Base-by-base conservation (phyloP, 75 land plant genomes). In the Pseudotsuga menziesii region DNA sequence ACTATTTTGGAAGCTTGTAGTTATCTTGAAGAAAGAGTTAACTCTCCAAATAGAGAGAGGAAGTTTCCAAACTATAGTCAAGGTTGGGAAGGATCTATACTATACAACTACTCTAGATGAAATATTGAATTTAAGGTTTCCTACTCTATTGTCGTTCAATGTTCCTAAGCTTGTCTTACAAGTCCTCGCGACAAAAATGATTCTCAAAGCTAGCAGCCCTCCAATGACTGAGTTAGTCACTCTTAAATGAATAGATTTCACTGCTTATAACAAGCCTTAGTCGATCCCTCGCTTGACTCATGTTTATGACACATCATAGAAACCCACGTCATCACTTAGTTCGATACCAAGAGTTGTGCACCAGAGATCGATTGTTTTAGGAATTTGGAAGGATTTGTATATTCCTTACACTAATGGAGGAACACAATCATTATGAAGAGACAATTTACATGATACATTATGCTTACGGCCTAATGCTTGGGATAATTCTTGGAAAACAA, bases 191-290 rank as follows among this genome's bases (percentile, higher is more conserved):
- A 1, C 1, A 29, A 1, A 29, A 29, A 29, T 29, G 32, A 29
- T 29, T 29, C 32, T 29, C 32, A 29, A 29, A 29, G 32, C 32
- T 29, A 29, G 32, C 32, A 29, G 0, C 32, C 32, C 32, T 35
- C 27, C 75, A 20, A 55, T 90, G 56, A 78, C 63, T 74, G 85
- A 88, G 63, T 84, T 86, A 29, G 84, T 83, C 52, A 57, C 89
- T 80, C 86, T 96, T 23, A 96, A 96, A 83, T 94, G 94, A 62
- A 78, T 91, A 39, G 96, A 97, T 57, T 94, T 96, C 71, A 87
- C 94, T 71, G 93, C 64, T 0, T 29, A 29, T 29, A 29, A 29
- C 0, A 29, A 29, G 32, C 1, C 32, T 29, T 1, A 1, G 0
- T 1, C 0, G 32, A 29, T 29, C 32, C 32, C 32, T 29, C 1